phyloP scores from a whole-genome alignment of 2,329 filamentous ascomycete species.

The Botryotinia narcissicola region DNA sequence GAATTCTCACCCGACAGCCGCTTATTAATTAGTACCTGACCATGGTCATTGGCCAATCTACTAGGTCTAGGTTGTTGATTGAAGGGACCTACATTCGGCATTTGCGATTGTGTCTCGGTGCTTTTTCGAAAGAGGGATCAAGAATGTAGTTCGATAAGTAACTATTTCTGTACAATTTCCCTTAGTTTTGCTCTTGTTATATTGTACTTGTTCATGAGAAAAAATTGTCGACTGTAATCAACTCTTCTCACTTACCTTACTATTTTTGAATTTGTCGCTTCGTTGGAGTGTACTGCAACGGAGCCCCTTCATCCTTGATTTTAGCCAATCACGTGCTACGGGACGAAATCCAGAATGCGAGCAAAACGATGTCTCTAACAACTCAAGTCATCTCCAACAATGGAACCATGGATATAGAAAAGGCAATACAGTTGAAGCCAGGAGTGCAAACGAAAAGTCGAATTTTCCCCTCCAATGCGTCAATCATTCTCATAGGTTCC shows the following conservation, averaged over 20 bases:
- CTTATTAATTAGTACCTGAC: neutral
- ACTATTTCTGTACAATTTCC: neutral
- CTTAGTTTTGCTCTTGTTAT: neutral
- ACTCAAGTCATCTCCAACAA: conserved; percentile 31
- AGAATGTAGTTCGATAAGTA: neutral
- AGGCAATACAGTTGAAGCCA: conserved; percentile 28
- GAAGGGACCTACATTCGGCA: neutral
- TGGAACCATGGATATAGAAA: conserved; percentile 21
- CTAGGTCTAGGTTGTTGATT: neutral
- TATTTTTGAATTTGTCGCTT: neutral
- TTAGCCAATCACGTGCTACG: conserved; percentile 11
- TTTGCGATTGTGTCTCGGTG: neutral
- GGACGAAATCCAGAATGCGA: neutral
- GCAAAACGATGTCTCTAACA: conserved; percentile 31
- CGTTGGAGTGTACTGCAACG: neutral
- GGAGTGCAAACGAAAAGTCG: conserved; percentile 28
- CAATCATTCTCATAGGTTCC: conserved; percentile 70
- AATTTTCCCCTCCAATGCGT: conserved; percentile 51
- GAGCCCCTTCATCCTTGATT: conserved; percentile 5
- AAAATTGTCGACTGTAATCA: neutral
- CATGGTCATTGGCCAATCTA: neutral
- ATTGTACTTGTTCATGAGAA: neutral
- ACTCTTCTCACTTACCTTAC: neutral
- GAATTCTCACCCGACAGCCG: neutral
- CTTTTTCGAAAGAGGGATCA: neutral